Evolutionary conservation across 441 rosid species (phyloP).

Genomic region (Mallotus japonicus): DNA sequence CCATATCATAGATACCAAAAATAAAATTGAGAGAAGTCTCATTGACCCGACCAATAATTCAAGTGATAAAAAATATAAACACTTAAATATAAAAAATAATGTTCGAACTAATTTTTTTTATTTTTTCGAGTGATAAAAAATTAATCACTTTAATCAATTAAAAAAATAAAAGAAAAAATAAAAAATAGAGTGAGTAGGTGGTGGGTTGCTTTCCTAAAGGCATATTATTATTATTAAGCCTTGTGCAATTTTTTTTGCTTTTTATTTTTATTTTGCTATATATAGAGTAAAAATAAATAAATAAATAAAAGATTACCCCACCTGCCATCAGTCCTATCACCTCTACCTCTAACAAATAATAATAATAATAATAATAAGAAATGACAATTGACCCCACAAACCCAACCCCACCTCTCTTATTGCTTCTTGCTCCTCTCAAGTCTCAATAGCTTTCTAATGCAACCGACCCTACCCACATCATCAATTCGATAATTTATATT

Average conservation of each 20-base stretch:
- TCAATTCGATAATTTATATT: slow-evolving; percentile 6
- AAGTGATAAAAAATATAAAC: too few relatives aligned
- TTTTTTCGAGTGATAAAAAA: too few relatives aligned
- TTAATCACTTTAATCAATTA: too few relatives aligned
- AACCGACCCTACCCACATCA: slow-evolving; percentile 23
- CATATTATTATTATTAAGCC: slow-evolving; percentile 18
- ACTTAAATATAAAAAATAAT: too few relatives aligned
- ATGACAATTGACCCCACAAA: slow-evolving; percentile 33
- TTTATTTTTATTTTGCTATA: slow-evolving; percentile 23
- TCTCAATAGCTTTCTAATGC: neutral
- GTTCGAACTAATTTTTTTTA: too few relatives aligned
- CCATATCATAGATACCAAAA: too few relatives aligned
- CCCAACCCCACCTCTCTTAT: neutral
- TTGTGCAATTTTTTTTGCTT: slow-evolving; percentile 6
- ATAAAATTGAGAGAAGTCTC: too few relatives aligned
- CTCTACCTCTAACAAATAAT: neutral
- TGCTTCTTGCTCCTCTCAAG: neutral
- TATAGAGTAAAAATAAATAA: neutral
- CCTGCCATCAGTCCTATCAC: slow-evolving; percentile 20
- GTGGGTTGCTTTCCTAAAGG: slow-evolving; percentile 40
- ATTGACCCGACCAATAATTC: too few relatives aligned
- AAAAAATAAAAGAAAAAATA: too few relatives aligned
- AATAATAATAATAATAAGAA: neutral
- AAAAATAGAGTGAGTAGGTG: slow-evolving; percentile 31
- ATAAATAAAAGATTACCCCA: slow-evolving; percentile 6